Conservation (phyloP, 2,329 filamentous ascomycete genomes). For the Colletotrichum cereale region DNA sequence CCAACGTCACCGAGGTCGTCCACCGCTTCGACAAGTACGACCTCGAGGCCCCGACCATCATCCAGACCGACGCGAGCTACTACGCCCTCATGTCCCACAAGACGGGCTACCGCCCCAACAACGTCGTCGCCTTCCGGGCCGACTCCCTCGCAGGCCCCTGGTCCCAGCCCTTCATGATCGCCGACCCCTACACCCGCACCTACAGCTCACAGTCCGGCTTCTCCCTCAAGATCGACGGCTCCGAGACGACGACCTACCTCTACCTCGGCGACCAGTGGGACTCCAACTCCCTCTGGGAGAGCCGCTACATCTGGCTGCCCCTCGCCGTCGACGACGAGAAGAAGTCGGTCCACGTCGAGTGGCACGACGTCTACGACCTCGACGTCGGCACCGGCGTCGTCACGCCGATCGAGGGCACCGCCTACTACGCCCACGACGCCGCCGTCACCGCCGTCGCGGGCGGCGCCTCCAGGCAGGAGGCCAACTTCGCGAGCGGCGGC, state of each 20-base stretch:
- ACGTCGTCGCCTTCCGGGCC: conserved; percentile 68
- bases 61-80: conserved; percentile 71
- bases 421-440: conserved; percentile 57
- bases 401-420: conserved; percentile 59
- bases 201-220: conserved; percentile 66
- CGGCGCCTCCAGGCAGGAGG: conserved; percentile 63
- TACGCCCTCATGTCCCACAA: conserved; percentile 73
- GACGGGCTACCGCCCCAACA: conserved; percentile 73
- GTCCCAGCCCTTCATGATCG: conserved; percentile 64
- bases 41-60: conserved; percentile 70
- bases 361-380: conserved; percentile 68
- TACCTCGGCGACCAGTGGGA: conserved; percentile 66
- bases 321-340: conserved; percentile 63
- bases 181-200: conserved; percentile 62
- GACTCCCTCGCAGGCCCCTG: conserved; percentile 62
- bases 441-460: conserved; percentile 57
- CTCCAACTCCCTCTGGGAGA: conserved; percentile 65
- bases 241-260: conserved; percentile 62
- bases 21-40: conserved; percentile 71
- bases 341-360: conserved; percentile 60
- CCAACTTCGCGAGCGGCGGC: conserved; percentile 60
- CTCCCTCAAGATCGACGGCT: conserved; percentile 60
- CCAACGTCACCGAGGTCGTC: conserved; percentile 63
- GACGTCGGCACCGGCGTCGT: conserved; percentile 63
- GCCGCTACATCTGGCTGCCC: conserved; percentile 68